Conservation (phyloP, 2,329 filamentous ascomycete species). For the Claviceps sp. region DNA sequence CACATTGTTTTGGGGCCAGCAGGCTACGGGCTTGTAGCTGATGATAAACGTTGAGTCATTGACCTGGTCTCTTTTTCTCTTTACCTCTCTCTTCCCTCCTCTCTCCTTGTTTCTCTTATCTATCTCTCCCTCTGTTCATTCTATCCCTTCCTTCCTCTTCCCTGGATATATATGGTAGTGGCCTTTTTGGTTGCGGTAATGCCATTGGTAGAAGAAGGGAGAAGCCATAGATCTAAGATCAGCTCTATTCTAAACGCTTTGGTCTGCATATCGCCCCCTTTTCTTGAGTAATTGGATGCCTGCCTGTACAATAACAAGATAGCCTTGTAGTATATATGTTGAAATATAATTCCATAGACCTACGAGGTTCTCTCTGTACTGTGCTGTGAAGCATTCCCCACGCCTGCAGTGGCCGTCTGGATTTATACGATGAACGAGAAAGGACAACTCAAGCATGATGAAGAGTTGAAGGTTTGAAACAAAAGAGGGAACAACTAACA, state of each 20-base stretch:
- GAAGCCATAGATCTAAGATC: neutral
- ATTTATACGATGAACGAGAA: too few species aligned
- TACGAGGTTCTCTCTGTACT: too few species aligned
- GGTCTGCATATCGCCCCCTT: neutral
- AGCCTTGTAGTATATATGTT: too few species aligned
- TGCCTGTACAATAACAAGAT: too few species aligned
- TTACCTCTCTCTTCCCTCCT: neutral
- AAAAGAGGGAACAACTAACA: too few species aligned
- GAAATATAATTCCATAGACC: too few species aligned
- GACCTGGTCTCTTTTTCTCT: neutral
- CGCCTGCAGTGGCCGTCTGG: too few species aligned
- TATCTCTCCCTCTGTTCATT: neutral
- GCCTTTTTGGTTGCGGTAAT: neutral
- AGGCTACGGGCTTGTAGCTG: neutral
- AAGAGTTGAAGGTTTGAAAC: too few species aligned
- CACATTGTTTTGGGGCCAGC: conserved; percentile 13
- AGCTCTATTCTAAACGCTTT: neutral
- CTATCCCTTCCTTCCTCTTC: neutral
- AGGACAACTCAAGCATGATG: too few species aligned
- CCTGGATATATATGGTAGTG: neutral
- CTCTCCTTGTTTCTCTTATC: neutral
- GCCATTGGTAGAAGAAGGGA: neutral
- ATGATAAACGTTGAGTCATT: neutral
- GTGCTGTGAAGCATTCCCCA: too few species aligned
- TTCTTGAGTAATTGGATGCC: too few species aligned